A percentile compares a stretch with the other conserved stretches of the same genome.
Conservation (phyloP, 1,139 yeast genomes). For the Scheffersomyces cryptocercus region DNA sequence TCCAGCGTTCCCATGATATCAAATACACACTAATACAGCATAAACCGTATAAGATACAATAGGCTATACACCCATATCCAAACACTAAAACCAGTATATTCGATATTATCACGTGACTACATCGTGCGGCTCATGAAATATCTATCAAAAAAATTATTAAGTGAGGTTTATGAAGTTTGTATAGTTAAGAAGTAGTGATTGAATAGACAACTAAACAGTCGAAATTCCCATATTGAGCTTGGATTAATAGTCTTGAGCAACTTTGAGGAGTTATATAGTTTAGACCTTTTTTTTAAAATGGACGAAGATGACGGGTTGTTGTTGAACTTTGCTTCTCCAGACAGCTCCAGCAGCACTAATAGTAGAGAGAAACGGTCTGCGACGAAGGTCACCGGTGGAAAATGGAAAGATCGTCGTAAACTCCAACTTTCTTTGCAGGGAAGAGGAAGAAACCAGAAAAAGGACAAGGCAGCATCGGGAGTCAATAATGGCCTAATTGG, state of each 20-base stretch:
- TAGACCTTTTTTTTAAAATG: slow-evolving; percentile 10
- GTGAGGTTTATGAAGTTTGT: neutral
- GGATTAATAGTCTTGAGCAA: slow-evolving; percentile 1
- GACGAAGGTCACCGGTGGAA: slow-evolving; percentile 63
- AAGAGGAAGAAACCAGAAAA: slow-evolving; percentile 38
- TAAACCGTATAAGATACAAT: too few species aligned
- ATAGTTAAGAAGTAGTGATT: too few species aligned
- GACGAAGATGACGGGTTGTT: slow-evolving; percentile 64
- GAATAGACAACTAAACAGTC: too few species aligned
- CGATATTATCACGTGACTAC: neutral
- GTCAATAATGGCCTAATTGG: slow-evolving; percentile 38
- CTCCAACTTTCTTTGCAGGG: slow-evolving; percentile 51
- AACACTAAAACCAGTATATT: neutral
- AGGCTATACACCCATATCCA: too few species aligned
- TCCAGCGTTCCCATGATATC: too few species aligned
- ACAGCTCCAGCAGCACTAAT: neutral
- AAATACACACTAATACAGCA: too few species aligned
- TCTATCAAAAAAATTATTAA: neutral
- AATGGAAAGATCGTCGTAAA: slow-evolving; percentile 77
- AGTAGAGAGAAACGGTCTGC: slow-evolving; percentile 11
- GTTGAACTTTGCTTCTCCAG: slow-evolving; percentile 57
- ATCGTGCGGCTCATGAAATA: slow-evolving; percentile 1
- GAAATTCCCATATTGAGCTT: too few species aligned
- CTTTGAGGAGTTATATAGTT: neutral
- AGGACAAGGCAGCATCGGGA: slow-evolving; percentile 30